Base-by-base conservation (phyloP, 2,329 filamentous ascomycete species). In the Sporothrix pallida region DNA sequence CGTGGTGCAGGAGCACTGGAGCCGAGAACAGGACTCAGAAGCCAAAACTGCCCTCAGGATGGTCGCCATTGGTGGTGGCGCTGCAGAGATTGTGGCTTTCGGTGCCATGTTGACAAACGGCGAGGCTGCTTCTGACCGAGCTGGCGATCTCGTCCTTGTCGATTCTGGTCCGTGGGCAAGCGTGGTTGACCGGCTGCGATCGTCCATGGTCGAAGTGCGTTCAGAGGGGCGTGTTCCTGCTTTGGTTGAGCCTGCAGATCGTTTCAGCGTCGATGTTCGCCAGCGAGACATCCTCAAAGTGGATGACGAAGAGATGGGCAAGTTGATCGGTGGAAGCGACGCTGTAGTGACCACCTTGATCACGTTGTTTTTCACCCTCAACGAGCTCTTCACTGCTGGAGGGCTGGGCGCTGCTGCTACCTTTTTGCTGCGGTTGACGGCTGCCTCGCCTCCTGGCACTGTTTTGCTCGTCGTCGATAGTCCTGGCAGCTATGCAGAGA, bases 321-420 rank as follows among this genome's bases (percentile, higher is more conserved):
- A 76, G 2, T 74, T 83, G 0, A 69, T 84, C 0, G 79, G 50
- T 3, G 58, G 46, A 4, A 37, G 20, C 31, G 80, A 7, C 56
- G 75, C 17, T 68, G 78, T 20, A 60, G 58, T 20, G 73, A 75
- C 84, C 87, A 10, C 86, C 3, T 82, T 98, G 0, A 85, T 97
- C 15, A 97, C 95, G 0, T 83, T 98, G 13, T 89, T 98, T 83
- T 99, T 98, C 85, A 98, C 95, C 0, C 87, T 98, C 65, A 98
- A 98, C 81, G 96, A 99, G 83, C 89, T 99, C 0, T 98, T 98
- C 84, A 92, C 93, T 0, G 86, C 89, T 0, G 93, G 91, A 0
- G 89, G 94, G 31, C 85, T 90, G 67, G 86, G 90, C 2, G 89
- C 90, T 77, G 94, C 95, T 0, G 97, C 95, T 0, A 84, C 85